Evolutionary conservation across 495 filamentous ascomycete genomes (phyloP), one percentile per base, ranked within the genome.

Genomic region (Penicillium coprophilum): DNA sequence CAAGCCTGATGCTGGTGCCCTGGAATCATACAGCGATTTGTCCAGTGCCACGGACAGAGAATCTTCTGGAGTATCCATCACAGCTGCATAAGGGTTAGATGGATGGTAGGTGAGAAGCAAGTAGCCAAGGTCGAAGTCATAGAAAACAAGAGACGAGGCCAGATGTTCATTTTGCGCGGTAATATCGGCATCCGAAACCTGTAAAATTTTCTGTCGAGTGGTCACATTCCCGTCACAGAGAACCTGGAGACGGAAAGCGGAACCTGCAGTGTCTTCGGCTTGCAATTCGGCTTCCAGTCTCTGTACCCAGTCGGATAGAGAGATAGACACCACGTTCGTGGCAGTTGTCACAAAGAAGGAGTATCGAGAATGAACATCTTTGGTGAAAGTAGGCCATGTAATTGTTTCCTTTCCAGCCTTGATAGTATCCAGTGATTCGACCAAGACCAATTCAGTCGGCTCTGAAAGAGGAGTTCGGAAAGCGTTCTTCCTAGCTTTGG

Each of bases 271-370:
- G 12, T 85, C 83, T 48, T 84, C 80, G 17, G 77, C 78, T 46
- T 82, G 77, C 3, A 96, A 74, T 68, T 96, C 92, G 31, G 78
- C 80, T 71, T 94, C 89, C 2, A 96, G 78, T 31, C 83, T 80
- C 55, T 85, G 85, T 7, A 87, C 81, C 90, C 90, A 96, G 1
- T 88, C 80, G 6, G 80, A 71, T 51, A 95, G 71, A 2, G 86
- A 90, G 47, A 96, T 75, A 63, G 78, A 87, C 6, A 76, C 85
- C 27, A 96, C 82, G 46, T 87, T 89, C 11, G 77, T 83, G 17
- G 81, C 71, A 52, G 87, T 84, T 0, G 91, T 95, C 53, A 93
- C 80, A 61, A 87, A 94, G 67, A 94, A 87, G 3, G 83, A 82
- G 65, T 94, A 91, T 34, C 84, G 82, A 3, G 89, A 91, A 36